Base-by-base conservation (phyloP, 768 basidiomycete genomes). In the Phlegmacium glaucopus region DNA sequence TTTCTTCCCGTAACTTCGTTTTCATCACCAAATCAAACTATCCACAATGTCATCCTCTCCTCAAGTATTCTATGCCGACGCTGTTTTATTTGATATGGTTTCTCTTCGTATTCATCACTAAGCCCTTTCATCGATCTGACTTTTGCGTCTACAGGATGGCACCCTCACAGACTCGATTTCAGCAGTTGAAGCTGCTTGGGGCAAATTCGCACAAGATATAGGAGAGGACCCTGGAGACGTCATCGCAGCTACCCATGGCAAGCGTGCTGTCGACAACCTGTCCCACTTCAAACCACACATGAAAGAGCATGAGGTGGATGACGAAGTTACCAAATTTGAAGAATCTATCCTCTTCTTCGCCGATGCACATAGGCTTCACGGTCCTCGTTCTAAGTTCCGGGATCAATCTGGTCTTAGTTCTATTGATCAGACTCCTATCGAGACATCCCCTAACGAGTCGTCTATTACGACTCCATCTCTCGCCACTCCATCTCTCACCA, bases 171-270 rank as follows among this genome's bases (percentile, higher is more conserved):
- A 87, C 61, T 85, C 83, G 13, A 87, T 87, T 61, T 66, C 79
- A 15, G 82, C 83, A 4, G 84, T 87, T 50, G 84, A 87, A 61
- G 83, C 83, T 3, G 86, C 86, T 4, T 88, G 86, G 86, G 78
- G 78, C 26, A 79, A 79, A 57, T 84, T 88, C 37, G 85, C 86
- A 2, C 67, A 68, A 42, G 84, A 87, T 60, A 76, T 88, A 42
- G 83, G 82, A 45, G 76, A 79, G 64, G 82, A 85, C 63, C 82
- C 83, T 6, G 71, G 74, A 47, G 72, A 78, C 47, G 83, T 86
- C 52, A 85, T 87, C 58, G 81, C 79, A 9, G 81, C 82, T 32
- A 87, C 85, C n/a, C 86, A 89, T 62, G 86, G 86, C 58, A 82
- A 85, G 59, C 82, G 86, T 50, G 87, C 85, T 9, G 72, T 85